phyloP scores from a whole-genome alignment of 2,329 filamentous ascomycete genomes.

The Exophiala oligosperma region DNA sequence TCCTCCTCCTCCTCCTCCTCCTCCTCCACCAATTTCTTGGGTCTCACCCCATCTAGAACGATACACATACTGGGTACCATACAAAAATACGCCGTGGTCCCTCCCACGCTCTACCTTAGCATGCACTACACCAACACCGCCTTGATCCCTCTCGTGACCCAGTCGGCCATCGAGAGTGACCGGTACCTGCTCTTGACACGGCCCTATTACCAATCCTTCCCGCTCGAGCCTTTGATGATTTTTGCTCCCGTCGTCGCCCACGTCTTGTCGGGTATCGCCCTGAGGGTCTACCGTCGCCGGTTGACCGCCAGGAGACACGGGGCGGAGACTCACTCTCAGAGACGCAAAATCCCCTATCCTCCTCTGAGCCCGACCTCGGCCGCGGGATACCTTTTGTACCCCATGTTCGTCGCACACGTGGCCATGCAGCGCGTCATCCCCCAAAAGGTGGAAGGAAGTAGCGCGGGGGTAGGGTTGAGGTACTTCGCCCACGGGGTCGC shows the following conservation, averaged over 20 bases:
- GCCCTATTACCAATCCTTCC: slow-evolving; percentile 84
- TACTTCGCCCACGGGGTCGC: slow-evolving; percentile 87
- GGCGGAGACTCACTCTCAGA: slow-evolving; percentile 59
- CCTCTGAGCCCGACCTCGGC: slow-evolving; percentile 66
- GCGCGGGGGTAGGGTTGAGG: slow-evolving; percentile 77
- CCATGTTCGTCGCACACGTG: slow-evolving; percentile 69
- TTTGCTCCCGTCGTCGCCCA: slow-evolving; percentile 73
- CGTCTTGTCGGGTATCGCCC: slow-evolving; percentile 70
- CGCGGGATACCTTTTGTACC: slow-evolving; percentile 70
- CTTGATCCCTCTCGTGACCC: slow-evolving; percentile 72
- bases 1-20: slow-evolving; percentile 36
- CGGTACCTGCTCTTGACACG: slow-evolving; percentile 86
- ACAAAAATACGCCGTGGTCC: slow-evolving; percentile 87
- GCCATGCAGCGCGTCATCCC: slow-evolving; percentile 76
- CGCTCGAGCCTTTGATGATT: slow-evolving; percentile 78
- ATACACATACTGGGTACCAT: slow-evolving; percentile 58
- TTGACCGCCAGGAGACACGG: slow-evolving; percentile 76
- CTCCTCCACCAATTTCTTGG: slow-evolving; percentile 41
- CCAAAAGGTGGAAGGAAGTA: slow-evolving; percentile 75
- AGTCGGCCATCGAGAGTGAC: slow-evolving; percentile 72
- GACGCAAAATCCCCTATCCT: slow-evolving; percentile 62
- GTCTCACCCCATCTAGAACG: slow-evolving; percentile 29
- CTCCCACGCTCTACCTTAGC: slow-evolving; percentile 72
- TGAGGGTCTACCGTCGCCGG: slow-evolving; percentile 72
- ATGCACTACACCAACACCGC: slow-evolving; percentile 82